A percentile compares a stretch with the other conserved stretches of the same genome.
These are phyloP conservation scores for Pleomassaria siparia DNA, from an alignment of 2,329 filamentous ascomycete species.

Conservation along the genomic window DNA sequence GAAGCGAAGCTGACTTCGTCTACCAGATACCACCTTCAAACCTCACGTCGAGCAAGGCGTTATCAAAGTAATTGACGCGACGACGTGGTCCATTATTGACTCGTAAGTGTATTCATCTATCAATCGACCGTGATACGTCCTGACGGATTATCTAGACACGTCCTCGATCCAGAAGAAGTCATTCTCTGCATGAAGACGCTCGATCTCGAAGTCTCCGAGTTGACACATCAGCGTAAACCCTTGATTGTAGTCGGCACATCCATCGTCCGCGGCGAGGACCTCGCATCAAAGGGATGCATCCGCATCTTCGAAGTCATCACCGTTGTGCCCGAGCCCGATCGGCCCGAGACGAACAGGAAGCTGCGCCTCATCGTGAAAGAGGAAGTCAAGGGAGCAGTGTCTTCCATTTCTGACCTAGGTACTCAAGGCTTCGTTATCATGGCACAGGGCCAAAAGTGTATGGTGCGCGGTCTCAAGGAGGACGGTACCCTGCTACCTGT, in stretches of 20 bases:
- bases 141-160: constrained; percentile 46
- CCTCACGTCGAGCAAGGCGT: constrained; percentile 72
- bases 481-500: constrained; percentile 90
- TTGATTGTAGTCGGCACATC: constrained; percentile 85
- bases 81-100: constrained; percentile 78
- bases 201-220: constrained; percentile 86
- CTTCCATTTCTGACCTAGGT: constrained; percentile 79
- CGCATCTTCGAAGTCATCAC: constrained; percentile 90
- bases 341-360: constrained; percentile 80
- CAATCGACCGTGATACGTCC: background rate
- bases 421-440: constrained; percentile 86
- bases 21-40: constrained; percentile 54
- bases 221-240: constrained; percentile 80
- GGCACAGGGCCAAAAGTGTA: constrained; percentile 94
- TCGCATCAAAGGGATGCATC: constrained; percentile 79
- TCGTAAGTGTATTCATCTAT: constrained; percentile 43
- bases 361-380: constrained; percentile 87
- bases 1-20: constrained; percentile 1
- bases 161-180: constrained; percentile 73
- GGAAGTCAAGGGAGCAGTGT: constrained; percentile 89
- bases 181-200: constrained; percentile 81
- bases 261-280: constrained; percentile 84
- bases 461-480: constrained; percentile 94
- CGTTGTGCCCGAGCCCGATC: constrained; percentile 85
- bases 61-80: constrained; percentile 77